Evolutionary conservation across 2,329 filamentous ascomycete species (phyloP).

Genomic region (Pestalotiopsis fici): DNA sequence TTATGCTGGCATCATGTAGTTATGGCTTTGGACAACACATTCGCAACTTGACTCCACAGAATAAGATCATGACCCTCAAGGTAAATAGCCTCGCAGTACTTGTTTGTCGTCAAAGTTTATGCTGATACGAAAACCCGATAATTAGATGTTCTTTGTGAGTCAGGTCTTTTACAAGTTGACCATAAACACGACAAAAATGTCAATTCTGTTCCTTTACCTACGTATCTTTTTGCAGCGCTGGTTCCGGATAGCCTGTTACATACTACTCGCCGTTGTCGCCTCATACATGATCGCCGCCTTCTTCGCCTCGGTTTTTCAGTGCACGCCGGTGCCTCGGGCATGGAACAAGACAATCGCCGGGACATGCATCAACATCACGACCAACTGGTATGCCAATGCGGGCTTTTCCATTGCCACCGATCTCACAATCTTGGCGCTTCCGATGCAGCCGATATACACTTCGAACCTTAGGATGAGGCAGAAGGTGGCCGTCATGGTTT

Average conservation of each 20-base stretch:
- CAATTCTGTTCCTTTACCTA: conserved; percentile 54
- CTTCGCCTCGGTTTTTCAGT: conserved; percentile 49
- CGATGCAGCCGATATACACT: conserved; percentile 47
- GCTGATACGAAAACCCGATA: neutral
- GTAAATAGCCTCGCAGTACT: conserved; percentile 9
- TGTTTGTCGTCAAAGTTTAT: too few species aligned
- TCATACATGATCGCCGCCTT: conserved; percentile 48
- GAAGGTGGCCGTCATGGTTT: conserved; percentile 41
- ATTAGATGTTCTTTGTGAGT: conserved; percentile 49
- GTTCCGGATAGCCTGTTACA: conserved; percentile 43
- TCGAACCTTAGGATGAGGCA: conserved; percentile 43
- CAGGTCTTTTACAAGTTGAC: conserved; percentile 57
- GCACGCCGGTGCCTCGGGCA: conserved; percentile 45
- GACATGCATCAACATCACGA: conserved; percentile 44
- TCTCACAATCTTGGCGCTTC: conserved; percentile 44
- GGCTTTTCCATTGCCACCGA: conserved; percentile 50
- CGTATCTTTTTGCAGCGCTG: conserved; percentile 50
- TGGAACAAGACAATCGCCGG: conserved; percentile 45
- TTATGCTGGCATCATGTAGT: conserved; percentile 40
- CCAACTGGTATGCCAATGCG: conserved; percentile 51
- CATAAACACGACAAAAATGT: conserved; percentile 54
- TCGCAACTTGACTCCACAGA: conserved; percentile 28
- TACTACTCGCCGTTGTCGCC: conserved; percentile 41
- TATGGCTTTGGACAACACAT: conserved; percentile 46
- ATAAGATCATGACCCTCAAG: conserved; percentile 38